phyloP scores from a whole-genome alignment of 805 yeast species.

The Lipomyces yamadae region DNA sequence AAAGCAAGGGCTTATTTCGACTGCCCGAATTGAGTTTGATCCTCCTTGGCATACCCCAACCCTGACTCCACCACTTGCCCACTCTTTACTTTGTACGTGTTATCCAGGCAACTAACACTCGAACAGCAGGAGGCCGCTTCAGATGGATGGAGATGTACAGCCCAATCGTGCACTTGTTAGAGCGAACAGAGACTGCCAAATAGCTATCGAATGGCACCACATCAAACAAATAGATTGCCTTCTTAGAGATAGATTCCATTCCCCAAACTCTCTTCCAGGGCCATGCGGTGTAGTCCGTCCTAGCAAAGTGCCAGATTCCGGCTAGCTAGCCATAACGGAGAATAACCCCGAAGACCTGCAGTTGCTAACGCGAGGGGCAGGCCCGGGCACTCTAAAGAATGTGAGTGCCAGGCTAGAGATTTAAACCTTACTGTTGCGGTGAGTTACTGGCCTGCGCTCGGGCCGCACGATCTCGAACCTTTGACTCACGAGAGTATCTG shows the following conservation, averaged over 20 bases:
- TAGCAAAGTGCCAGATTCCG: neutral
- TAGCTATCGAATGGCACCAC: too few relatives aligned
- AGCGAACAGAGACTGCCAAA: too few relatives aligned
- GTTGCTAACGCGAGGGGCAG: constrained; percentile 1
- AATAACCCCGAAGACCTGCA: neutral
- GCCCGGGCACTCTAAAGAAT: neutral
- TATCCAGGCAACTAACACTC: neutral
- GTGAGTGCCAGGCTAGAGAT: neutral
- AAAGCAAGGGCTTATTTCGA: neutral
- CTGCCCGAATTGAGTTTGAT: neutral
- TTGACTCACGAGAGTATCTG: neutral
- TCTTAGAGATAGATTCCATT: too few relatives aligned
- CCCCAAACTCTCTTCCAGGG: too few relatives aligned
- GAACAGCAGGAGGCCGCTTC: too few relatives aligned
- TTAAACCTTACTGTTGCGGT: neutral
- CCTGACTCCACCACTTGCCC: neutral
- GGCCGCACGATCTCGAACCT: neutral
- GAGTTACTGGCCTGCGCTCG: neutral
- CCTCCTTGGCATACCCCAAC: neutral
- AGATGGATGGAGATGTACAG: too few relatives aligned
- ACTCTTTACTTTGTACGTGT: neutral
- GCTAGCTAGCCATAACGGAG: neutral
- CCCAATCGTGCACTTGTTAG: too few relatives aligned
- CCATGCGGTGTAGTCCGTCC: too few relatives aligned
- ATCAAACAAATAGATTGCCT: too few relatives aligned